Percentiles rank a stretch among this genome's conserved stretches.
phyloP scores from a whole-genome alignment of 225 moss, liverwort and hornwort species.

The Physcomitrium patens region DNA sequence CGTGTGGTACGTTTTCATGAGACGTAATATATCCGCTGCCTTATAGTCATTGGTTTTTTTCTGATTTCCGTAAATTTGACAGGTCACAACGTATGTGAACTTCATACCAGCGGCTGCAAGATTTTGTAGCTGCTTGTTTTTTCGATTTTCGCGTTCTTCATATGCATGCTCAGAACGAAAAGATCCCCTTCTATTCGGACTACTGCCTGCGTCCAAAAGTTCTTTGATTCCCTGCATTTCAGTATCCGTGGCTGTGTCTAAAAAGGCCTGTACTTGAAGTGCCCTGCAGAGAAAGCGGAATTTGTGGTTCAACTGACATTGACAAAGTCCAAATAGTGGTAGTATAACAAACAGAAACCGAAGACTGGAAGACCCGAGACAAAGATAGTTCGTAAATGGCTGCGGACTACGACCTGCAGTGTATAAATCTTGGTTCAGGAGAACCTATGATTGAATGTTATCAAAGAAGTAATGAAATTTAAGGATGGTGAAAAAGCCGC shows the following conservation, averaged over 20 bases:
- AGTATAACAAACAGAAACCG: background rate
- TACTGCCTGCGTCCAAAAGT: conserved; percentile 61
- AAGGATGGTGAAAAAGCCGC: conserved; percentile 28
- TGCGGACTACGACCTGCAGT: conserved; percentile 11
- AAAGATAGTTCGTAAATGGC: background rate
- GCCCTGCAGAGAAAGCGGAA: conserved; percentile 59
- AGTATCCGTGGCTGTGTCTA: conserved; percentile 57
- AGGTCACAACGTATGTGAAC: conserved; percentile 92
- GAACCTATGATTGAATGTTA: conserved; percentile 1
- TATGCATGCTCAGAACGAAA: conserved; percentile 42
- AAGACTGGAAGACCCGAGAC: conserved; percentile 15
- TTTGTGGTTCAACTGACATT: background rate
- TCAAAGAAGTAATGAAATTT: background rate
- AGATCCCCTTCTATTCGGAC: conserved; percentile 49
- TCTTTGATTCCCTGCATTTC: conserved; percentile 65
- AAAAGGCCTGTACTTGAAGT: conserved; percentile 81
- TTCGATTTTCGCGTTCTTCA: conserved; percentile 35
- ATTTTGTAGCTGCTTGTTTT: conserved; percentile 38
- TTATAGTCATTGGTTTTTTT: conserved; percentile 53
- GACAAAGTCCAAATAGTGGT: background rate
- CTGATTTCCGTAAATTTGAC: conserved; percentile 91
- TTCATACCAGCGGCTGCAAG: conserved; percentile 79
- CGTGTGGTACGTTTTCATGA: conserved; percentile 64
- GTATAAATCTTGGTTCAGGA: background rate
- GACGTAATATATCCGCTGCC: conserved; percentile 69